Evolutionary conservation across 2,329 filamentous ascomycete species (phyloP), one percentile per base, ranked within the genome.

Genomic region (Rhynchosporium secalis): DNA sequence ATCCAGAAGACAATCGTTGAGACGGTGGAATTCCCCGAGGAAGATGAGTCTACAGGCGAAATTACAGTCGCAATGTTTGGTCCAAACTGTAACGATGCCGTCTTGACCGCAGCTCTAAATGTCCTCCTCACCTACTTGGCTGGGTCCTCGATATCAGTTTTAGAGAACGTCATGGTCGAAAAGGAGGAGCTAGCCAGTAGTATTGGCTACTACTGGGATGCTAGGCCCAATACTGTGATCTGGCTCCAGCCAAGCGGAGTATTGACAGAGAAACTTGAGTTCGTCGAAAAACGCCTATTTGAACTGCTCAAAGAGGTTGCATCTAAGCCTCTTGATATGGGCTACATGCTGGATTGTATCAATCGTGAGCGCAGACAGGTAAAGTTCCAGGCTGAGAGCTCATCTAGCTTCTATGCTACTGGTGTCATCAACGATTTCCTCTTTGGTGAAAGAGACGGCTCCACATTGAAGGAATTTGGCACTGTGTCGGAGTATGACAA

Each of bases 101-200:
- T 90, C 29, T 79, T 83, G 46, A 84, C 85, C 10, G 88, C 87
- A 13, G 95, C 93, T 1, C 78, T 97, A 3, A 90, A 90, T 66
- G 85, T 96, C 56, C 78, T 96, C 2, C 81, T 96, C 45, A 87
- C 89, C 1, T 99, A 98, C 72, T 85, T 99, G 20, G 92, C 91
- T 66, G 95, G 93, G 5, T 98, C 95, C 0, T 96, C 96, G 0
- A 92, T 96, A 2, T 94, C 94, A 0, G 81, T 99, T 1, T 80
- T 99, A 5, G 94, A 98, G 72, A 98, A 98, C 69, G 84, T 87
- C 20, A 83, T 99, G 64, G 95, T 99, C 2, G 95, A 99, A 73
- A 92, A 89, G 70, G 94, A 98, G 75, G 90, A 96, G 69, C 84
- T 98, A 51, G 91, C 92, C 3, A 97, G 92, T 76, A 91, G 88